Evolutionary conservation across 169 alveolate genomes (phyloP).

Genomic region (Perkinsus marinus): DNA sequence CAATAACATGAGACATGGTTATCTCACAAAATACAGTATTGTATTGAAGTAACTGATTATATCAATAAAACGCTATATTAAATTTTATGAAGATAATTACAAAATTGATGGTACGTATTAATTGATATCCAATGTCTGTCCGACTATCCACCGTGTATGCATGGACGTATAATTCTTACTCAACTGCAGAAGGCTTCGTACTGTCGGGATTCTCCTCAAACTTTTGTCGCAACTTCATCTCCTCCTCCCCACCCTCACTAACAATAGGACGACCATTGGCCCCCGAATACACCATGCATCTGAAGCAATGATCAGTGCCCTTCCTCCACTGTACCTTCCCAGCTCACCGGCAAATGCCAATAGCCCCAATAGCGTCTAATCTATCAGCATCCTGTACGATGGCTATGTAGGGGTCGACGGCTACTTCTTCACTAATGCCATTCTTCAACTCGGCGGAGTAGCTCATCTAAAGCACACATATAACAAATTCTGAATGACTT

Average conservation of each 20-base stretch:
- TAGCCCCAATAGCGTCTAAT: neutral
- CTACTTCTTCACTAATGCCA: neutral
- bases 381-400: conserved; percentile 1
- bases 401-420: neutral
- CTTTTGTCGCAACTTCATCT: neutral
- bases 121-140: no score
- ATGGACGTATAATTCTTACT: neutral
- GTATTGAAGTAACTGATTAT: neutral
- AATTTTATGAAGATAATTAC: no score
- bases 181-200: neutral
- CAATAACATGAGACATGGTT: neutral
- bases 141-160: neutral
- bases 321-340: neutral
- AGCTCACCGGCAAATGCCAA: neutral
- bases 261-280: neutral
- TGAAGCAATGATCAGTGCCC: neutral
- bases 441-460: neutral
- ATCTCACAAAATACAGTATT: neutral
- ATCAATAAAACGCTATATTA: no score
- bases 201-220: neutral
- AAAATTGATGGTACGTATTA: no score
- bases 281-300: neutral
- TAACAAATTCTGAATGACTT: no score
- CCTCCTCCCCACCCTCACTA: neutral
- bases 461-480: neutral